A percentile compares a stretch with the other conserved stretches of the same genome.
Evolutionary conservation across 192 early-diverging fungal genomes (phyloP).

Genomic region (Mortierella claussenii): DNA sequence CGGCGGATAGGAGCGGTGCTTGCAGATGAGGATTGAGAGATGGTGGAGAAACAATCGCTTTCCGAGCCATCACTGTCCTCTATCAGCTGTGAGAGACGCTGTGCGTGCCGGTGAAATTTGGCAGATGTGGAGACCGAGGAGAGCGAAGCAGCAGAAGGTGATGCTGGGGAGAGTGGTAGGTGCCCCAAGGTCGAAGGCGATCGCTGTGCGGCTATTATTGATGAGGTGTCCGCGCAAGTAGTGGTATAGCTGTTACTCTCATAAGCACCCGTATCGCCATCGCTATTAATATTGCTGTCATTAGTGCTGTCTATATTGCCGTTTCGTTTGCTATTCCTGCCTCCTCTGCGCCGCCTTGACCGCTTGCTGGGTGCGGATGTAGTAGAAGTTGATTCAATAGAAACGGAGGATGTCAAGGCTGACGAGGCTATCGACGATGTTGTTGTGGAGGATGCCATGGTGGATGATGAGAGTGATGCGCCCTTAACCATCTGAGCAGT

Average conservation of each 20-base stretch:
- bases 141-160: background rate
- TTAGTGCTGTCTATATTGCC: background rate
- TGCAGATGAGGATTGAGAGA: constrained; percentile 41
- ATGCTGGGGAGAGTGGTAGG: background rate
- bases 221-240: no score
- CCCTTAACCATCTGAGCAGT: background rate
- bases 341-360: background rate
- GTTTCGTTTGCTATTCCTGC: background rate
- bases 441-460: background rate
- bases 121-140: background rate
- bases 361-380: background rate
- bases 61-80: constrained; percentile 23
- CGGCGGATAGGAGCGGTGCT: constrained; percentile 37
- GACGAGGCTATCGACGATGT: background rate
- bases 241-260: no score
- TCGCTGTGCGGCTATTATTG: background rate
- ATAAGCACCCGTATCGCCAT: background rate
- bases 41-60: constrained; percentile 17
- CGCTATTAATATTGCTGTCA: background rate
- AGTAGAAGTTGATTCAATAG: constrained; percentile 8
- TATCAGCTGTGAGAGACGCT: background rate
- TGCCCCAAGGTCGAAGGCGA: background rate
- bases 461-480: background rate
- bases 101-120: background rate
- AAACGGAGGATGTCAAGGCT: background rate